A percentile compares a stretch with the other conserved stretches of the same genome.
These are phyloP conservation scores for Cordyceps pruinosa DNA, from an alignment of 2,329 filamentous ascomycete species.

Conservation along the genomic window DNA sequence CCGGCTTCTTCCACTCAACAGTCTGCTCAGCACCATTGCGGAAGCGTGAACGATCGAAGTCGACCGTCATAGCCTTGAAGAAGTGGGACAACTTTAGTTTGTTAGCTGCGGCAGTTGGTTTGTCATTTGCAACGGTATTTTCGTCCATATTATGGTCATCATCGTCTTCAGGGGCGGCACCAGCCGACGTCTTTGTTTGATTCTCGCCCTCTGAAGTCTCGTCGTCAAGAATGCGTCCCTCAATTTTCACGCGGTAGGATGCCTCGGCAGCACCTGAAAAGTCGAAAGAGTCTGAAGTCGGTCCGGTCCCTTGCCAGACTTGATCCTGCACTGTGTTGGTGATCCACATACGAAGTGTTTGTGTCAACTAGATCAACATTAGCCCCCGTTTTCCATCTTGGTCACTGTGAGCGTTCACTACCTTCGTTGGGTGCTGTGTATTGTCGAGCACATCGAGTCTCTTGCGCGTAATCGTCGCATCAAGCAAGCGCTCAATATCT, in stretches of 20 bases:
- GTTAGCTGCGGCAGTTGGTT: constrained; percentile 21
- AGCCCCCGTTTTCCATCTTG: neutral
- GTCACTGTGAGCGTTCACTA: constrained; percentile 21
- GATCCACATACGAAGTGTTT: constrained; percentile 87
- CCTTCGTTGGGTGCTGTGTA: constrained; percentile 66
- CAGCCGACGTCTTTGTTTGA: constrained; percentile 20
- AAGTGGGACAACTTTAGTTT: constrained; percentile 62
- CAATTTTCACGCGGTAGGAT: constrained; percentile 84
- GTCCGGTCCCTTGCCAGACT: constrained; percentile 71
- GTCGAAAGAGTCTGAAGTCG: constrained; percentile 71
- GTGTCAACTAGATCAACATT: constrained; percentile 51
- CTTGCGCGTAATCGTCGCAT: constrained; percentile 92
- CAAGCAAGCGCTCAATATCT: constrained; percentile 79
- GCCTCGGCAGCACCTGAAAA: constrained; percentile 71
- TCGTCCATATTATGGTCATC: constrained; percentile 19
- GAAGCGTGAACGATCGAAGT: constrained; percentile 59
- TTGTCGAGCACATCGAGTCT: constrained; percentile 83
- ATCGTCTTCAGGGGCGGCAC: constrained; percentile 31
- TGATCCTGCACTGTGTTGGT: constrained; percentile 93
- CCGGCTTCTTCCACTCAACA: constrained; percentile 85
- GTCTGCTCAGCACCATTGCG: constrained; percentile 47
- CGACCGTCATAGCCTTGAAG: constrained; percentile 72
- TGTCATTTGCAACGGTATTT: constrained; percentile 27
- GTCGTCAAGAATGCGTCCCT: constrained; percentile 75
- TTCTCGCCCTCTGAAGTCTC: constrained; percentile 46